Evolutionary conservation across 495 filamentous ascomycete species (phyloP).

Genomic region (Neurospora sp.): DNA sequence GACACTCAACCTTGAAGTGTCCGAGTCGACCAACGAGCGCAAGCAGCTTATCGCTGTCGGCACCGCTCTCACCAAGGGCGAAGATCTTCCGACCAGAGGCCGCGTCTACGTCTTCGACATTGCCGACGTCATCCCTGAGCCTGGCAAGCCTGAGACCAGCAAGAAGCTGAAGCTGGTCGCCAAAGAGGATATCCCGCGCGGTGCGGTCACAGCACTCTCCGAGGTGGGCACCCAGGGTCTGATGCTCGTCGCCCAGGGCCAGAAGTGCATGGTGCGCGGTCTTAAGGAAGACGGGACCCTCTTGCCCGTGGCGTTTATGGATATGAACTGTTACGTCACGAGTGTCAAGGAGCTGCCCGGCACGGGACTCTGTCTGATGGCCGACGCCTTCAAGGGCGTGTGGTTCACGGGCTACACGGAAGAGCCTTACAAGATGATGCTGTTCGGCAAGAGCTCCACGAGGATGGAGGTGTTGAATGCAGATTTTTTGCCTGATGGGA

Average conservation of each 20-base stretch:
- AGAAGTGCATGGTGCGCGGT: constrained; percentile 93
- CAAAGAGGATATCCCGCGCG: constrained; percentile 77
- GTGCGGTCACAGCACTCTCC: constrained; percentile 82
- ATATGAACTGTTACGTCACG: constrained; percentile 87
- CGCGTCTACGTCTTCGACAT: constrained; percentile 86
- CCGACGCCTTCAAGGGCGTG: constrained; percentile 83
- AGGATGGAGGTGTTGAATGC: constrained; percentile 69
- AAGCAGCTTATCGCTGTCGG: constrained; percentile 74
- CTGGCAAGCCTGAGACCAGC: constrained; percentile 72
- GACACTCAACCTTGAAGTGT: constrained; percentile 76
- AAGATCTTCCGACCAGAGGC: constrained; percentile 80
- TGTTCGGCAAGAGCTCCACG: constrained; percentile 78
- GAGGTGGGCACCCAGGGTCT: constrained; percentile 88
- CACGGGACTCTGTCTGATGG: constrained; percentile 74
- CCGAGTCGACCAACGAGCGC: constrained; percentile 79
- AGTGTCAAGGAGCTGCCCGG: constrained; percentile 69
- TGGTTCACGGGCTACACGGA: constrained; percentile 94
- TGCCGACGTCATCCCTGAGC: constrained; percentile 82
- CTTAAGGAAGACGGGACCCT: constrained; percentile 89
- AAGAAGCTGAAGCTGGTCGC: constrained; percentile 76
- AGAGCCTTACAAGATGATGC: constrained; percentile 87
- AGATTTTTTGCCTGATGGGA: constrained; percentile 82
- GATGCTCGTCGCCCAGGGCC: constrained; percentile 83
- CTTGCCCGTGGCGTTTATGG: constrained; percentile 93
- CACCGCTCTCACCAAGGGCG: constrained; percentile 72